Conservation (phyloP, 257 asterid genomes). For the Cruciata laevipes region DNA sequence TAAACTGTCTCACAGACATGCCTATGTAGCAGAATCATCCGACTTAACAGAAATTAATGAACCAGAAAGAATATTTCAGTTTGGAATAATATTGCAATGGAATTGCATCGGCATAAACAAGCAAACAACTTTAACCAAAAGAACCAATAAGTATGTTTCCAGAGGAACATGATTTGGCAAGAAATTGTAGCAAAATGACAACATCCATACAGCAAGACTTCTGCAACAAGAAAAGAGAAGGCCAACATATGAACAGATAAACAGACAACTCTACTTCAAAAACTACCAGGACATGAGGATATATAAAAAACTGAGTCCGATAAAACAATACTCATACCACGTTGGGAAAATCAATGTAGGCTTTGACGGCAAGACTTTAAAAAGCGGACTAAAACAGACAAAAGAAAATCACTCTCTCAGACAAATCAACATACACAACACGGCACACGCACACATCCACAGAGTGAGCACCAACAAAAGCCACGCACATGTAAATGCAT, state of each 20-base stretch:
- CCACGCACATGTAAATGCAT: constrained; percentile 19
- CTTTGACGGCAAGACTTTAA: not conserved
- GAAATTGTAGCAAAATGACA: not conserved
- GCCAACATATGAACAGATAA: not conserved
- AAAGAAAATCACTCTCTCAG: constrained; percentile 12
- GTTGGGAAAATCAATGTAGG: constrained; percentile 19
- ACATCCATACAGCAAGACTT: not conserved
- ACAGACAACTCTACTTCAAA: constrained; percentile 11
- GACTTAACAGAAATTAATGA: not conserved
- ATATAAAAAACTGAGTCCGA: not conserved
- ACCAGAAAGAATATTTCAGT: no score
- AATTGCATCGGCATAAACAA: not conserved
- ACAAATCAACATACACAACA: constrained; percentile 29
- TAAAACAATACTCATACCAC: constrained; percentile 3
- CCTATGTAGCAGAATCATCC: not conserved
- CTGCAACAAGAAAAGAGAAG: constrained; percentile 1
- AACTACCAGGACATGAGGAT: constrained; percentile 1
- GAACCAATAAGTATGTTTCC: not conserved
- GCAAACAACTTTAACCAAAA: not conserved
- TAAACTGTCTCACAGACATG: not conserved
- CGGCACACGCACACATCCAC: not conserved
- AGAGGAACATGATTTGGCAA: not conserved
- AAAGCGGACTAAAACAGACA: not conserved
- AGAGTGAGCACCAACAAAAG: constrained; percentile 13
- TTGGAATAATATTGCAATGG: not conserved